phyloP scores from a whole-genome alignment of 2,329 filamentous ascomycete genomes.

The Endocalyx cinctus region DNA sequence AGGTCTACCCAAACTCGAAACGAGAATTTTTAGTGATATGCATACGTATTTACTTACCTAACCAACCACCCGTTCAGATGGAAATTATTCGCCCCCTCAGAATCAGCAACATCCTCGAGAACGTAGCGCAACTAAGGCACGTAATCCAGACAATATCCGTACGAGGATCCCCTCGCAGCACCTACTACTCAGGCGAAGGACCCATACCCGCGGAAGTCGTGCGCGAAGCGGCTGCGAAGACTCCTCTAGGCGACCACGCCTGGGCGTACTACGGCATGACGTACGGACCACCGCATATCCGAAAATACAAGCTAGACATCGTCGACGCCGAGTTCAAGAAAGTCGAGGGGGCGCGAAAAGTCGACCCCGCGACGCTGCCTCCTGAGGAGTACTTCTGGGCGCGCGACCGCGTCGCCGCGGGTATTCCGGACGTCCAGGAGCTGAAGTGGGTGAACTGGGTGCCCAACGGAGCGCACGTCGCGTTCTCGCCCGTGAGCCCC shows the following conservation, averaged over 20 bases:
- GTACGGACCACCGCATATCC: slow-evolving; percentile 30
- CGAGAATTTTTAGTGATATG: background rate
- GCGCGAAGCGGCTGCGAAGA: slow-evolving; percentile 23
- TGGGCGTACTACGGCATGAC: slow-evolving; percentile 32
- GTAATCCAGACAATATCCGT: slow-evolving; percentile 32
- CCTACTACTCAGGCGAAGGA: slow-evolving; percentile 26
- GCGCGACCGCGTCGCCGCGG: slow-evolving; percentile 26
- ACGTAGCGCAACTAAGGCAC: slow-evolving; percentile 31
- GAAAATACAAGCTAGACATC: slow-evolving; percentile 28
- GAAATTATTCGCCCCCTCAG: slow-evolving; percentile 44
- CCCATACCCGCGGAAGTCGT: slow-evolving; percentile 28
- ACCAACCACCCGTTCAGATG: slow-evolving; percentile 19
- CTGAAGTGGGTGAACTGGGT: slow-evolving; percentile 37
- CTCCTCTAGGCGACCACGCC: slow-evolving; percentile 29
- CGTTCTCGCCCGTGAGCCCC: slow-evolving; percentile 40
- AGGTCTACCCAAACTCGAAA: slow-evolving; percentile 1
- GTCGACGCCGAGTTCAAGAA: slow-evolving; percentile 27
- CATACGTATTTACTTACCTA: background rate
- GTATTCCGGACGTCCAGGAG: slow-evolving; percentile 35
- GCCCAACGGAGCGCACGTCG: slow-evolving; percentile 38
- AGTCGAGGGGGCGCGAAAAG: slow-evolving; percentile 23
- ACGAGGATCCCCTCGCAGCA: slow-evolving; percentile 28
- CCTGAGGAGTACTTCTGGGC: slow-evolving; percentile 29
- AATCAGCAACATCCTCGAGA: slow-evolving; percentile 33
- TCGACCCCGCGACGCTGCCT: slow-evolving; percentile 30